phyloP scores from a whole-genome alignment of 495 filamentous ascomycete genomes.

The Aspergillus biplanus region DNA sequence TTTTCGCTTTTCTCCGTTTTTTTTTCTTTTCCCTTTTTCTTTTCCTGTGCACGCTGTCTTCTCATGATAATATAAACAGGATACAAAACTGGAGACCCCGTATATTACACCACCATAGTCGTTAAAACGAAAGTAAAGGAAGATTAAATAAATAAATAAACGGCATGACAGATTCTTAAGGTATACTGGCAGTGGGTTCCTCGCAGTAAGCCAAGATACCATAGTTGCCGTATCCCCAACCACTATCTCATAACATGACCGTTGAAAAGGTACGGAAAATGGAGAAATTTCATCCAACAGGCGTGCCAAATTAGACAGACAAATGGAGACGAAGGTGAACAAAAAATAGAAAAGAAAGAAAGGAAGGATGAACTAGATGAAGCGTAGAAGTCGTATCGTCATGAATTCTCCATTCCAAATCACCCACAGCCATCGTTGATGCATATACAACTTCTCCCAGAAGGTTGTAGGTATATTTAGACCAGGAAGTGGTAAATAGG shows the following conservation, averaged over 20 bases:
- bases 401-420: conserved; percentile 6
- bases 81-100: conserved; percentile 4
- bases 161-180: not conserved
- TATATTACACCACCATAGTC: conserved; percentile 26
- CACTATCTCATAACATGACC: conserved; percentile 9
- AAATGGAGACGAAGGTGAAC: not conserved
- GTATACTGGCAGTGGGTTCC: conserved; percentile 6
- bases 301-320: not conserved
- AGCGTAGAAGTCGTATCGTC: conserved; percentile 8
- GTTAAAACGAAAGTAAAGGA: conserved; percentile 11
- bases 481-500: conserved; percentile 13
- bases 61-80: conserved; percentile 17
- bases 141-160: conserved; percentile 9
- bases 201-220: conserved; percentile 6
- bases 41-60: not conserved
- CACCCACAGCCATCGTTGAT: conserved; percentile 10
- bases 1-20: not conserved
- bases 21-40: conserved; percentile 2
- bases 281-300: conserved; percentile 14
- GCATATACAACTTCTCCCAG: conserved; percentile 17
- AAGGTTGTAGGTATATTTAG: conserved; percentile 26
- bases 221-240: conserved; percentile 12
- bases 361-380: conserved; percentile 6
- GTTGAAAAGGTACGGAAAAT: conserved; percentile 1
- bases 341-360: conserved; percentile 1